Percentiles rank a stretch among this genome's conserved stretches.
Evolutionary conservation across 805 yeast species (phyloP).

Genomic region (Clavispora carvajalis): DNA sequence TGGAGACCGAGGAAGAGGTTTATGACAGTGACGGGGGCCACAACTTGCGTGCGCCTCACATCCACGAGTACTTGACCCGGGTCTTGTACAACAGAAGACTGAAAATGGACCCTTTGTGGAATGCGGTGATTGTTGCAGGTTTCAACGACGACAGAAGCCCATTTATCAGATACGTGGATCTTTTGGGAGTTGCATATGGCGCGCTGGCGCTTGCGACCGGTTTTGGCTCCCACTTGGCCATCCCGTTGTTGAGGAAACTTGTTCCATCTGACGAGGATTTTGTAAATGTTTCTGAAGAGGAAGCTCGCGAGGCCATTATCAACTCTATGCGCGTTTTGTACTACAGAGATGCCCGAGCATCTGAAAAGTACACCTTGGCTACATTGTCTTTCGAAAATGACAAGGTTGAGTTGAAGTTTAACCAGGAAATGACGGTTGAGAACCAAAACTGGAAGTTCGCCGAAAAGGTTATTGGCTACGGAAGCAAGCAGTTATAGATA

Average conservation of each 20-base stretch:
- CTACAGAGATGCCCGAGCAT: slow-evolving; percentile 93
- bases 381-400: slow-evolving; percentile 50
- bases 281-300: slow-evolving; percentile 58
- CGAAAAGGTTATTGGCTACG: slow-evolving; percentile 82
- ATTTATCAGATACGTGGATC: slow-evolving; percentile 79
- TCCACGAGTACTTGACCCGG: slow-evolving; percentile 81
- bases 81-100: slow-evolving; percentile 83
- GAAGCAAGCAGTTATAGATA: slow-evolving; percentile 50
- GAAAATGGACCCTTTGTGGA: slow-evolving; percentile 96
- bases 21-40: slow-evolving; percentile 67
- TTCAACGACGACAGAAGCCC: slow-evolving; percentile 60
- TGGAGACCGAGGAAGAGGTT: slow-evolving; percentile 65
- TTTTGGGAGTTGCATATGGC: slow-evolving; percentile 85
- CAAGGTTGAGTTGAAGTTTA: slow-evolving; percentile 51
- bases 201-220: slow-evolving; percentile 93
- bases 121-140: slow-evolving; percentile 89
- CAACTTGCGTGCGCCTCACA: slow-evolving; percentile 72
- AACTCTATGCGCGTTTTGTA: slow-evolving; percentile 91
- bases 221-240: slow-evolving; percentile 90
- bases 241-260: slow-evolving; percentile 82
- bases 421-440: slow-evolving; percentile 62
- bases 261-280: slow-evolving; percentile 78
- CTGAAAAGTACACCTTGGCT: slow-evolving; percentile 79
- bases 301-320: slow-evolving; percentile 71
- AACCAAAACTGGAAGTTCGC: slow-evolving; percentile 91